Conservation (phyloP, 2,329 filamentous ascomycete genomes). For the Macrophomina pseudophaseolina region DNA sequence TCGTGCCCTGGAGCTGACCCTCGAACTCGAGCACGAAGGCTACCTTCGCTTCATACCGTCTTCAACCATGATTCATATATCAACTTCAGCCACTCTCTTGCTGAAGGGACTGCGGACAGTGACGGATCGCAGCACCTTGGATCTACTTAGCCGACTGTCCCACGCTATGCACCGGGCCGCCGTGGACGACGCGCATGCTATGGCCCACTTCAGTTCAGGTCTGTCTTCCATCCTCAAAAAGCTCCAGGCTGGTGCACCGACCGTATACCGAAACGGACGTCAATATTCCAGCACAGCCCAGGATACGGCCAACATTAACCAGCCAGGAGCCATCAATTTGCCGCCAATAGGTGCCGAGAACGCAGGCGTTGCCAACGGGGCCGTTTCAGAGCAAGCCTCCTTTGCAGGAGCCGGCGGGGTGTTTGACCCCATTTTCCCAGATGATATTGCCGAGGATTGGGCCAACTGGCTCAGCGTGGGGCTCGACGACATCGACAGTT, state of each 20-base stretch:
- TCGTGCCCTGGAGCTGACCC: background rate
- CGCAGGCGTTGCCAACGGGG: background rate
- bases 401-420: background rate
- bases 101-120: slow-evolving; percentile 8
- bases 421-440: background rate
- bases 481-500: background rate
- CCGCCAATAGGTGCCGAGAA: slow-evolving; percentile 1
- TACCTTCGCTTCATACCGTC: slow-evolving; percentile 3
- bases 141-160: background rate
- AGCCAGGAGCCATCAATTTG: background rate
- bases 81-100: background rate
- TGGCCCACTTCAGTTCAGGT: background rate
- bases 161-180: background rate
- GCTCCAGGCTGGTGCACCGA: background rate
- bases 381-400: background rate
- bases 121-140: background rate
- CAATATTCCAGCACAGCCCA: background rate
- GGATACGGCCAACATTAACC: background rate
- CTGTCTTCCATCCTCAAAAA: background rate
- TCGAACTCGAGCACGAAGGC: slow-evolving; percentile 5
- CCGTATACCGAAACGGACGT: background rate
- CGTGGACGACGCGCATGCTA: slow-evolving; percentile 3
- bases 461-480: slow-evolving; percentile 3
- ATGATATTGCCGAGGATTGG: slow-evolving; percentile 4
- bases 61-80: slow-evolving; percentile 4